Base-by-base conservation (phyloP, 2,329 filamentous ascomycete genomes). In the Xylariomycetidae sp. region DNA sequence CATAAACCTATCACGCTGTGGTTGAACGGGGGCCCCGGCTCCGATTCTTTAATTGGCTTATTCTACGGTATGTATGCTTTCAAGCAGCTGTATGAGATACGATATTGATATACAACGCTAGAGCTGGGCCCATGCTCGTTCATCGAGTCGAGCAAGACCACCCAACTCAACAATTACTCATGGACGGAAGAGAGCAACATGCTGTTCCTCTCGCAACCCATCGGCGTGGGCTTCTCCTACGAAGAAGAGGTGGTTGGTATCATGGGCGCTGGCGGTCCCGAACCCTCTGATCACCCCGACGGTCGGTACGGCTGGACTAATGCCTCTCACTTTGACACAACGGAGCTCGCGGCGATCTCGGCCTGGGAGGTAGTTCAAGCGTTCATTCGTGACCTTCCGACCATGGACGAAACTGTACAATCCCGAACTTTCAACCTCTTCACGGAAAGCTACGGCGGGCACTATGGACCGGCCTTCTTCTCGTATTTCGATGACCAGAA, bases 201-300 rank as follows among this genome's bases (percentile, higher is more conserved):
- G 69, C 70, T 86, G 12, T 85, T 82, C 56, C 74, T 86, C 45
- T 81, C 86, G 46, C 74, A 85, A 53, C 82, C 63, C 4, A 54
- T 62, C 43, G 56, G 53, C 29, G 44, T 49, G 6, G 60, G 59
- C 10, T 62, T 50, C 38, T 58, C 53, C 6, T 61, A 57, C 29
- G 44, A 45, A 12, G 20, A 23, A 8, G n/a, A n/a, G n/a, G 20
- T n/a, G n/a, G n/a, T n/a, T n/a, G n/a, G n/a, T n/a, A n/a, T n/a
- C n/a, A n/a, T n/a, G n/a, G n/a, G n/a, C n/a, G n/a, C n/a, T n/a
- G n/a, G n/a, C n/a, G n/a, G n/a, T n/a, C n/a, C n/a, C n/a, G n/a
- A n/a, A n/a, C n/a, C n/a, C n/a, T n/a, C n/a, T n/a, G n/a, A n/a
- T 9, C 34, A 44, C 6, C 51, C 53, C 2, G 44, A 53, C 27